Evolutionary conservation across 2,329 filamentous ascomycete genomes (phyloP).

Genomic region (Claviceps paspali): DNA sequence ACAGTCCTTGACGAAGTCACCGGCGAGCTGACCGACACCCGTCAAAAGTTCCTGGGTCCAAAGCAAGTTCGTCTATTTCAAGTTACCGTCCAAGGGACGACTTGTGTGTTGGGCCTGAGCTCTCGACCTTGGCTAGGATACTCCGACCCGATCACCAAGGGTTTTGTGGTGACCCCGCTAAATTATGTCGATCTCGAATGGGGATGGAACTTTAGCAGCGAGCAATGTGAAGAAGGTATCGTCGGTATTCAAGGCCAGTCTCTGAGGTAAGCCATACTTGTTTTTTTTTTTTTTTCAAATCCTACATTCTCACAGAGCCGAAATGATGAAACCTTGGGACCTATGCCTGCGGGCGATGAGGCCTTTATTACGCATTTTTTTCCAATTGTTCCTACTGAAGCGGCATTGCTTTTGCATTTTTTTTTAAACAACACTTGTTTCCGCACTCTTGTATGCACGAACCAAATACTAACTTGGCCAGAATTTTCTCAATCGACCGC

Average conservation of each 20-base stretch:
- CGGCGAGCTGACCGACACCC: constrained; percentile 85
- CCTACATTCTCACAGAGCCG: constrained; percentile 23
- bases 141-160: constrained; percentile 70
- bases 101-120: constrained; percentile 77
- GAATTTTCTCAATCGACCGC: constrained; percentile 85
- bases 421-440: background rate
- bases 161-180: constrained; percentile 83
- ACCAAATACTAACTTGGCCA: constrained; percentile 14
- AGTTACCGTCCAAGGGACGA: constrained; percentile 73
- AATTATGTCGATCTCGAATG: constrained; percentile 81
- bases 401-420: constrained; percentile 18
- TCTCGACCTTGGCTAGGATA: constrained; percentile 95
- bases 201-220: constrained; percentile 92
- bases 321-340: constrained; percentile 52
- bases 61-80: constrained; percentile 82
- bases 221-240: constrained; percentile 85
- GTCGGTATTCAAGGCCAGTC: constrained; percentile 86
- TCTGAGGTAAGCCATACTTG: constrained; percentile 47
- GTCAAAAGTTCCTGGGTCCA: constrained; percentile 85
- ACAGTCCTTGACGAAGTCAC: constrained; percentile 92
- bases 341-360: constrained; percentile 42
- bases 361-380: constrained; percentile 33
- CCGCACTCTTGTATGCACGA: background rate
- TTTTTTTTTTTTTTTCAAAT: background rate
- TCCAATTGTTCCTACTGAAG: constrained; percentile 98